phyloP scores from a whole-genome alignment of 345 rosid genomes.

The Brassica napus region Da-Ae NC_063439.1:3708501-3709000 shows the following conservation, averaged over 20 bases:
- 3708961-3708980: constrained; percentile 13
- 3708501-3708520: constrained; percentile 22
- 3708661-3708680: constrained; percentile 29
- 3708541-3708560: constrained; percentile 35
- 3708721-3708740: constrained; percentile 18
- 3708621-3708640: constrained; percentile 32
- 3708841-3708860: constrained; percentile 86
- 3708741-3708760: not conserved
- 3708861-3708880: constrained; percentile 87
- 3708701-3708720: constrained; percentile 9
- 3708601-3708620: constrained; percentile 41
- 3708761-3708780: constrained; percentile 14
- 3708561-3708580: constrained; percentile 16
- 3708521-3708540: constrained; percentile 31
- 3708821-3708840: constrained; percentile 86
- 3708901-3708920: constrained; percentile 88
- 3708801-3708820: constrained; percentile 86
- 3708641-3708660: constrained; percentile 29
- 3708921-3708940: constrained; percentile 89
- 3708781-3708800: constrained; percentile 90
- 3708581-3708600: constrained; percentile 34
- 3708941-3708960: not conserved
- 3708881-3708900: constrained; percentile 80
- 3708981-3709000: constrained; percentile 4
- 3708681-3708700: constrained; percentile 3